Percentiles rank a stretch among this genome's conserved stretches.
These are phyloP conservation scores for Scheffersomyces coipomensis DNA, from an alignment of 805 yeast genomes.

Conservation along the genomic window DNA sequence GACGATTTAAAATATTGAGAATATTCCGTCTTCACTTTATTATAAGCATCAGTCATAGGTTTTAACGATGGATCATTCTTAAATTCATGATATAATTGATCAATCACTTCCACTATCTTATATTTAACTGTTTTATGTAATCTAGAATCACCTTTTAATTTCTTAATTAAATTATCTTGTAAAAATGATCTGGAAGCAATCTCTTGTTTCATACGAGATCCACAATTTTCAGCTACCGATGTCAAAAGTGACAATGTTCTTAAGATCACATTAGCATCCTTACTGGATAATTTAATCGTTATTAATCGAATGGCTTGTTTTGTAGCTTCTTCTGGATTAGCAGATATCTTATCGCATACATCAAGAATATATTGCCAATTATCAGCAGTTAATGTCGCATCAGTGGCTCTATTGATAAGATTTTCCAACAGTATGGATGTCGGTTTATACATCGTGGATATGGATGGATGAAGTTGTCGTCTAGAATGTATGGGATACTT, in stretches of 20 bases:
- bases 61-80: slow-evolving; percentile 72
- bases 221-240: slow-evolving; percentile 45
- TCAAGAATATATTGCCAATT: slow-evolving; percentile 45
- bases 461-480: no score
- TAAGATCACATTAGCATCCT: slow-evolving; percentile 41
- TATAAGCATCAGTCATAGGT: slow-evolving; percentile 63
- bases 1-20: slow-evolving; percentile 25
- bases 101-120: slow-evolving; percentile 63
- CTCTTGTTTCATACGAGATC: slow-evolving; percentile 43
- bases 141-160: slow-evolving; percentile 47
- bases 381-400: slow-evolving; percentile 38
- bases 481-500: no score
- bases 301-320: slow-evolving; percentile 27
- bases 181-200: slow-evolving; percentile 38
- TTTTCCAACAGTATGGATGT: slow-evolving; percentile 3
- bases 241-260: slow-evolving; percentile 34
- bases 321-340: slow-evolving; percentile 36
- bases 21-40: slow-evolving; percentile 41
- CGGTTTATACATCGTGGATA: no score
- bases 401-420: slow-evolving; percentile 36
- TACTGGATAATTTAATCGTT: slow-evolving; percentile 20
- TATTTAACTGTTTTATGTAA: slow-evolving; percentile 69
- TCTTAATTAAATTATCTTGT: slow-evolving; percentile 30
- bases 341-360: slow-evolving; percentile 37
- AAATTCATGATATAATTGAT: slow-evolving; percentile 65